These are phyloP conservation scores for Apiospora aurea DNA, from an alignment of 2,329 filamentous ascomycete genomes.

Conservation along the genomic window DNA sequence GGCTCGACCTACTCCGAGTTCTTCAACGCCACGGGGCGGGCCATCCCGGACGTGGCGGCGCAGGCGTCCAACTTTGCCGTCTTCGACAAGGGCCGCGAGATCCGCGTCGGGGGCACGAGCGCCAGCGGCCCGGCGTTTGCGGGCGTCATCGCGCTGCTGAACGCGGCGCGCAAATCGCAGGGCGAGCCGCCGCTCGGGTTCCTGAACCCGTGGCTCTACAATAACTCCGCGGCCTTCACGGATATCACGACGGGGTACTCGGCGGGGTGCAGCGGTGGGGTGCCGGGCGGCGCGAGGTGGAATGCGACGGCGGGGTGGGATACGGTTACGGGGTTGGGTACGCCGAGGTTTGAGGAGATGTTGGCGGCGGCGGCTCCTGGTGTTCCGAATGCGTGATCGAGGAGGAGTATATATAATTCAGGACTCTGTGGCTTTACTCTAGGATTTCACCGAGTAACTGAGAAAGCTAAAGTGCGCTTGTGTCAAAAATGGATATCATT, in stretches of 20 bases:
- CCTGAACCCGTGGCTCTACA: conserved; percentile 68
- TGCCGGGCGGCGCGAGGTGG: conserved; percentile 35
- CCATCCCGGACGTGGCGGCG: conserved; percentile 67
- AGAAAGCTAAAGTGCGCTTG: not conserved
- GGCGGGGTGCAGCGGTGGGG: conserved; percentile 40
- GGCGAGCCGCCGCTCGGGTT: conserved; percentile 63
- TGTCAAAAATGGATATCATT: too few species aligned
- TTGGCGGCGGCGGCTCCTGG: not conserved
- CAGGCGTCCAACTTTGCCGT: conserved; percentile 50
- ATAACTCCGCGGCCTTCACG: conserved; percentile 38
- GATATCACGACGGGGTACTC: conserved; percentile 46
- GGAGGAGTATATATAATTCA: not conserved
- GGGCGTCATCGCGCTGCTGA: conserved; percentile 68
- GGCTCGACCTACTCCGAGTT: conserved; percentile 44
- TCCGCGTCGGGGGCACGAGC: conserved; percentile 48
- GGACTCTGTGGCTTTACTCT: not conserved
- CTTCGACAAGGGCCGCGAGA: conserved; percentile 38
- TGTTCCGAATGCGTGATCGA: not conserved
- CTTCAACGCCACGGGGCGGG: conserved; percentile 59
- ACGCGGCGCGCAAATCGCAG: conserved; percentile 65
- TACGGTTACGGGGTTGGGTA: conserved; percentile 53
- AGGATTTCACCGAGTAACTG: not conserved
- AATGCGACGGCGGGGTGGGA: conserved; percentile 54
- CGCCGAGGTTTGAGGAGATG: conserved; percentile 19
- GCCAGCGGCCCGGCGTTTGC: conserved; percentile 70